Percentiles rank a stretch among this genome's conserved stretches.
phyloP scores from a whole-genome alignment of 1,139 yeast genomes.

The Pichia terricola region DNA sequence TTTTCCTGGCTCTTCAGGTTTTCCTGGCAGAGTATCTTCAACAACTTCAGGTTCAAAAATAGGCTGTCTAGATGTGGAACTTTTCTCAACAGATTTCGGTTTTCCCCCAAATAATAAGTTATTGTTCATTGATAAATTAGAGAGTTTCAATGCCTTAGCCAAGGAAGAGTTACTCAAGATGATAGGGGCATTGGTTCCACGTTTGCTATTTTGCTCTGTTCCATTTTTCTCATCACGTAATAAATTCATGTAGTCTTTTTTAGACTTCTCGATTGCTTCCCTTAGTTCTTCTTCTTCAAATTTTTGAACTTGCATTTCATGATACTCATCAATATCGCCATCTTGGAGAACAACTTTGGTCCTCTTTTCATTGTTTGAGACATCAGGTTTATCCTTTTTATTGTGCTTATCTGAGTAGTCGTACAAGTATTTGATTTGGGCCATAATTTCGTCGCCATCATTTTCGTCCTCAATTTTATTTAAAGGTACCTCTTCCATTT shows the following conservation, averaged over 20 bases:
- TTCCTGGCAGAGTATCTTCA: not conserved
- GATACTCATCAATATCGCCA: conserved; percentile 8
- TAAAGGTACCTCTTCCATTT: conserved; percentile 9
- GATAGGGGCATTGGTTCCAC: conserved; percentile 16
- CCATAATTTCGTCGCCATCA: conserved; percentile 15
- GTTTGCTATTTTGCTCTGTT: not conserved
- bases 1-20: not conserved
- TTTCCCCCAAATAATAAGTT: conserved; percentile 10
- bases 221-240: conserved; percentile 11
- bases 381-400: conserved; percentile 2
- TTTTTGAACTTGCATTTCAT: conserved; percentile 12
- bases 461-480: conserved; percentile 4
- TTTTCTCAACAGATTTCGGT: not conserved
- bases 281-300: conserved; percentile 28
- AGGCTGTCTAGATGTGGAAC: too few relatives aligned
- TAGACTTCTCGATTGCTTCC: conserved; percentile 36
- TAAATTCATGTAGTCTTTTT: conserved; percentile 21
- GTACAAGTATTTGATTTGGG: conserved; percentile 23
- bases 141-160: conserved; percentile 8
- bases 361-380: not conserved
- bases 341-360: conserved; percentile 1
- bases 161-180: conserved; percentile 14
- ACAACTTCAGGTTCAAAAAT: too few relatives aligned
- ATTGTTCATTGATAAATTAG: conserved; percentile 11
- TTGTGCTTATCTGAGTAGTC: conserved; percentile 23